Percentiles rank a stretch among this genome's conserved stretches.
These are phyloP conservation scores for Saccharomyces hybrid DNA, from an alignment of 1,139 yeast genomes.

Conservation along the genomic window DNA sequence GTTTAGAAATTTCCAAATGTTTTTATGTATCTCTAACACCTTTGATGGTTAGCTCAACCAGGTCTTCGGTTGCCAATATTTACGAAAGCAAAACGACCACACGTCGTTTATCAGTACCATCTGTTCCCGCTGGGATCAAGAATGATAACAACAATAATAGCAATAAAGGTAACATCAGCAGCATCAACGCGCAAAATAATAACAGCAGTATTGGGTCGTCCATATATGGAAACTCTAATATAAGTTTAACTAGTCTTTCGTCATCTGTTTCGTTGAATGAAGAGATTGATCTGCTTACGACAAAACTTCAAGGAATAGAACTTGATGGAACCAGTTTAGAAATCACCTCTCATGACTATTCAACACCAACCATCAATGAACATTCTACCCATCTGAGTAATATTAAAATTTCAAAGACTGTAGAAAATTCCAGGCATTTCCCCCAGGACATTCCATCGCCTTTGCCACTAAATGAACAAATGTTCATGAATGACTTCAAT, in stretches of 20 bases:
- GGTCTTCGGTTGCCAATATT: constrained; percentile 23
- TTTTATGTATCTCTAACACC: constrained; percentile 43
- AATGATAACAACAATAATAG: not conserved
- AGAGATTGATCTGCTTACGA: constrained; percentile 9
- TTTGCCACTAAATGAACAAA: not conserved
- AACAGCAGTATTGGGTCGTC: not conserved
- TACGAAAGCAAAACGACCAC: constrained; percentile 3
- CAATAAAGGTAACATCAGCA: constrained; percentile 4
- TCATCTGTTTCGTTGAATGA: constrained; percentile 13
- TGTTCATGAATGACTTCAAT: not conserved
- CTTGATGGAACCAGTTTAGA: not conserved
- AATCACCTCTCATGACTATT: constrained; percentile 4
- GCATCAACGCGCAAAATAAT: not conserved
- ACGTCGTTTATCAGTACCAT: not conserved
- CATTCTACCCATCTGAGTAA: constrained; percentile 6
- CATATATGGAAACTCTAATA: constrained; percentile 3
- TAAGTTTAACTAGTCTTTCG: constrained; percentile 11
- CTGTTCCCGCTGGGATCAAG: not conserved
- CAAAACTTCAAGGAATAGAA: constrained; percentile 1
- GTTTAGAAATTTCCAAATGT: constrained; percentile 48
- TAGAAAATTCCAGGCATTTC: not conserved
- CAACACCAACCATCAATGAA: constrained; percentile 7
- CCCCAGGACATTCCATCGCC: not conserved
- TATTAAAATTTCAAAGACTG: constrained; percentile 8
- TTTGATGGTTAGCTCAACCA: not conserved